phyloP scores from a whole-genome alignment of 192 early-diverging fungal genomes.

The Podila verticillata region DNA sequence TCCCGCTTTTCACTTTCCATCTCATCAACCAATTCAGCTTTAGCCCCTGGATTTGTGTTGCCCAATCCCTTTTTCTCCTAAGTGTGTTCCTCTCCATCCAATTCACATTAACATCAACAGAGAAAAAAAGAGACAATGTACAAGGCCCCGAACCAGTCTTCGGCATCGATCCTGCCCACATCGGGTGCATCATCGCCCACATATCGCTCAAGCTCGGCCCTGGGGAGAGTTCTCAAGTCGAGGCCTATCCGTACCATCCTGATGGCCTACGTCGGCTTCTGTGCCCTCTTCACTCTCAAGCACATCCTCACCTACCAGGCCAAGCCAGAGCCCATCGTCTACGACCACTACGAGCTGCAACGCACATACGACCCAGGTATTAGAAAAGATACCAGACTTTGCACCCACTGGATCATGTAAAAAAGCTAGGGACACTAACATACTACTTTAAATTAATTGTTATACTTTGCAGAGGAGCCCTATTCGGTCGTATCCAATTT shows the following conservation, averaged over 20 bases:
- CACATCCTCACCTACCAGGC: constrained; percentile 35
- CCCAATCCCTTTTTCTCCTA: too few relatives aligned
- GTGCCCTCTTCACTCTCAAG: constrained; percentile 37
- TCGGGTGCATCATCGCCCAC: constrained; percentile 20
- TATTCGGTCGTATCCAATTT: constrained; percentile 44
- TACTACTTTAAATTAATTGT: too few relatives aligned
- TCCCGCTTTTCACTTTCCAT: too few relatives aligned
- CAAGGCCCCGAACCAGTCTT: neutral
- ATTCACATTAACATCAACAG: too few relatives aligned
- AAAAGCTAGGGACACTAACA: too few relatives aligned
- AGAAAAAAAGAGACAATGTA: neutral
- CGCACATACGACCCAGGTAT: constrained; percentile 36
- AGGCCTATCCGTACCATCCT: constrained; percentile 19
- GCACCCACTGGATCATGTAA: too few relatives aligned
- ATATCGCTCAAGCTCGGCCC: constrained; percentile 9
- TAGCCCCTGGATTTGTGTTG: too few relatives aligned
- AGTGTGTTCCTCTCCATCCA: too few relatives aligned
- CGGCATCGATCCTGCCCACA: constrained; percentile 3
- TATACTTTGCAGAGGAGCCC: constrained; percentile 13
- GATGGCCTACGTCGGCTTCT: constrained; percentile 22
- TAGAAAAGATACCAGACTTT: too few relatives aligned
- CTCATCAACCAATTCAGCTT: too few relatives aligned
- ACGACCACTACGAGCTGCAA: constrained; percentile 42
- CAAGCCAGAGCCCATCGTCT: constrained; percentile 17
- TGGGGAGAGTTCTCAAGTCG: constrained; percentile 25